Evolutionary conservation across 805 yeast genomes (phyloP).

Genomic region (Ogataea methanolica): DNA sequence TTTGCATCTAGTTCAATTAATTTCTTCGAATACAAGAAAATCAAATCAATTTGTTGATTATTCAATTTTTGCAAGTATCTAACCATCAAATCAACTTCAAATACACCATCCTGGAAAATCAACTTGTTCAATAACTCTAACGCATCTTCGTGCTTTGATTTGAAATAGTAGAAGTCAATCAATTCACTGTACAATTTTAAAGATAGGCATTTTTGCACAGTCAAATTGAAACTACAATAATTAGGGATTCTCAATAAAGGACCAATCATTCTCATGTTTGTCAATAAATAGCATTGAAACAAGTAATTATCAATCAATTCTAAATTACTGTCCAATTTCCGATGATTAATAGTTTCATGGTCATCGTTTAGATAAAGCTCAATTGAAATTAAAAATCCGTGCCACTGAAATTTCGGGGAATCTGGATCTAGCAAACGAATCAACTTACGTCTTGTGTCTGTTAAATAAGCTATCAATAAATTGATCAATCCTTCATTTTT

Average conservation of each 20-base stretch:
- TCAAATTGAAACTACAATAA: constrained; percentile 62
- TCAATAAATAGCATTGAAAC: constrained; percentile 67
- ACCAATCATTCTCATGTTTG: constrained; percentile 69
- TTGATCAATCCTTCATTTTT: constrained; percentile 31
- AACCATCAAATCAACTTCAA: constrained; percentile 42
- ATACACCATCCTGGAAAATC: constrained; percentile 22
- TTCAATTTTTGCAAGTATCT: constrained; percentile 56
- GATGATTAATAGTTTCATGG: constrained; percentile 5
- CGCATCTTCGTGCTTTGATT: constrained; percentile 60
- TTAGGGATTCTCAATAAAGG: constrained; percentile 78
- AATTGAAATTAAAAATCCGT: constrained; percentile 38
- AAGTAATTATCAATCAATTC: constrained; percentile 68
- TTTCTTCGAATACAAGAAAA: constrained; percentile 55
- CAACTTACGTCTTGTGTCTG: constrained; percentile 50
- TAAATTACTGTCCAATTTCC: constrained; percentile 34
- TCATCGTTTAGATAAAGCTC: constrained; percentile 29
- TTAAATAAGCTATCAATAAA: constrained; percentile 41
- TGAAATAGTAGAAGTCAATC: constrained; percentile 70
- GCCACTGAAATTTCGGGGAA: constrained; percentile 38
- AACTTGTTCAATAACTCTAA: constrained; percentile 49
- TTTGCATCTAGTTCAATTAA: constrained; percentile 36
- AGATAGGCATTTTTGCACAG: constrained; percentile 46
- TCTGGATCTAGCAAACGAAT: constrained; percentile 35
- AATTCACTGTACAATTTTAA: constrained; percentile 58
- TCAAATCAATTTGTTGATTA: constrained; percentile 43